Evolutionary conservation across 2,329 filamentous ascomycete species (phyloP).

Genomic region (Zalaria obscura): DNA sequence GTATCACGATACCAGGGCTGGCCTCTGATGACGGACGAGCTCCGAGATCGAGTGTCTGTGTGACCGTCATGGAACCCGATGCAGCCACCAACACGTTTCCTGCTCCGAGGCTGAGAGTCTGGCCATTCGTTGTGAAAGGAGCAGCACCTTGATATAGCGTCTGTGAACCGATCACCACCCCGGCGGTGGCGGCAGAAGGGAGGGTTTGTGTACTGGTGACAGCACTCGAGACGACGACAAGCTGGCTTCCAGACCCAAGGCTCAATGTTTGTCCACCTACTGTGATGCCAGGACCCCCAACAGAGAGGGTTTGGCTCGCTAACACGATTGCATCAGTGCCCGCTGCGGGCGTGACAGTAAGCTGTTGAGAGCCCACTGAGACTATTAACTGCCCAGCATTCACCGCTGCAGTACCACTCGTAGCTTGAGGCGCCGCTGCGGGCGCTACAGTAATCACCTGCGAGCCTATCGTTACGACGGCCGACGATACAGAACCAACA

Average conservation of each 20-base stretch:
- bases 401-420: no score
- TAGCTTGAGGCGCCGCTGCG: no score
- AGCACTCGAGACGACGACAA: neutral
- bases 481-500: no score
- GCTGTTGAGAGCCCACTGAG: no score
- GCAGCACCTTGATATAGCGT: neutral
- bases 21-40: neutral
- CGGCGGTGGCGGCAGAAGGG: neutral
- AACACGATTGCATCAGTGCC: no score
- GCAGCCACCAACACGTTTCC: neutral
- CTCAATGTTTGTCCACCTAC: constrained; percentile 11
- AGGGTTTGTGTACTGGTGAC: neutral
- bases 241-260: neutral
- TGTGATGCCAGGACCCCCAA: constrained; percentile 12
- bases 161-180: constrained; percentile 1
- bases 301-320: neutral
- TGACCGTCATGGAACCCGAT: neutral
- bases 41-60: neutral
- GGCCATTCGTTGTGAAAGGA: neutral
- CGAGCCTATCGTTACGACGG: no score
- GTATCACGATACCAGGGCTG: neutral
- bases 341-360: no score
- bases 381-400: no score
- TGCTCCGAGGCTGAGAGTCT: neutral
- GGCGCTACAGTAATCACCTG: no score